These are phyloP conservation scores for Pholiota conissans DNA, from an alignment of 768 basidiomycete genomes.

Conservation along the genomic window DNA sequence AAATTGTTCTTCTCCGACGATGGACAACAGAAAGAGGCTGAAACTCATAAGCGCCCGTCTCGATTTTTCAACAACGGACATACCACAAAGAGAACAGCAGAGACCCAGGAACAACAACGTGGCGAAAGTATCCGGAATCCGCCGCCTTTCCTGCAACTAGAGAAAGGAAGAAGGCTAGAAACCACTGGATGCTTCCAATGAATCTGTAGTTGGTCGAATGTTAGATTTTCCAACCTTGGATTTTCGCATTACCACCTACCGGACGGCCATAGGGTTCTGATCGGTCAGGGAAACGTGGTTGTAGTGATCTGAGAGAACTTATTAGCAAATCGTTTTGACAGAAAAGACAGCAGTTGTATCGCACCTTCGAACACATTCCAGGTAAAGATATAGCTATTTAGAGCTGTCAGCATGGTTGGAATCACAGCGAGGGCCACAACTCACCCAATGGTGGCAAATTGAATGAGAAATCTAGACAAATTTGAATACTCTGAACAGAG, in stretches of 20 bases:
- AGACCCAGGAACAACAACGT: conserved; percentile 23
- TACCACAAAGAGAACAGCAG: conserved; percentile 25
- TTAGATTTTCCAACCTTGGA: background rate
- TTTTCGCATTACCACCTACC: conserved; percentile 27
- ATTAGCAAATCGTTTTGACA: conserved; percentile 21
- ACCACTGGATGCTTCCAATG: conserved; percentile 50
- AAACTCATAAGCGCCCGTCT: conserved; percentile 6
- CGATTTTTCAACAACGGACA: background rate
- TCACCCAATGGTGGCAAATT: conserved; percentile 47
- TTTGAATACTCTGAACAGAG: background rate
- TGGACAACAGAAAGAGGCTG: conserved; percentile 43
- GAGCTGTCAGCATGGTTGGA: conserved; percentile 11
- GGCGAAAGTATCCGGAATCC: conserved; percentile 46
- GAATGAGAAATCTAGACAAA: conserved; percentile 34
- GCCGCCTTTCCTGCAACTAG: conserved; percentile 41
- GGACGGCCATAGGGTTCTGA: conserved; percentile 39
- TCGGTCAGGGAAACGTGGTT: conserved; percentile 36
- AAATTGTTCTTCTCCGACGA: conserved; percentile 40
- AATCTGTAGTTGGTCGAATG: conserved; percentile 29
- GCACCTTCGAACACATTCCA: conserved; percentile 34
- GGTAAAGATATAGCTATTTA: conserved; percentile 21
- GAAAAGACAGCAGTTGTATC: conserved; percentile 3
- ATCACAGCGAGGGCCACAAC: background rate
- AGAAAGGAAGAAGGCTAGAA: conserved; percentile 41
- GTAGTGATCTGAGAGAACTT: conserved; percentile 36